phyloP scores from a whole-genome alignment of 495 filamentous ascomycete species.

The Lasiosphaeris hirsuta region DNA sequence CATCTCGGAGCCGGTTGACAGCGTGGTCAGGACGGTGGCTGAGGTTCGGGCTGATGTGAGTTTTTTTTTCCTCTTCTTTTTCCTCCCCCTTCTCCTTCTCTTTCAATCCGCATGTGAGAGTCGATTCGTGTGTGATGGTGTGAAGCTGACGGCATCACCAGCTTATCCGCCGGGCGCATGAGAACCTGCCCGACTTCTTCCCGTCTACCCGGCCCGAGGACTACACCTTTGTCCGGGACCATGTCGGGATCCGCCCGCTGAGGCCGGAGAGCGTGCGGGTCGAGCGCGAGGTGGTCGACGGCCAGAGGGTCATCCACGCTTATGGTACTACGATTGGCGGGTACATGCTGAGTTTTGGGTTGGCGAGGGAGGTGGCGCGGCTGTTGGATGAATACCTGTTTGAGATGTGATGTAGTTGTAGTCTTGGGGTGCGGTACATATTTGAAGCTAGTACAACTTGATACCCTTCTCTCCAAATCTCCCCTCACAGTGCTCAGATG shows the following conservation, averaged over 20 bases:
- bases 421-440: too few relatives aligned
- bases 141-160: constrained; percentile 1
- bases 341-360: constrained; percentile 17
- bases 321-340: constrained; percentile 14
- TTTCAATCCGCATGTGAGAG: too few relatives aligned
- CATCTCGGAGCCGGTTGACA: constrained; percentile 10
- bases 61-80: neutral
- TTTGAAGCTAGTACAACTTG: too few relatives aligned
- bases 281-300: constrained; percentile 10
- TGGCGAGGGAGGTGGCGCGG: constrained; percentile 4
- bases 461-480: too few relatives aligned
- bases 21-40: neutral
- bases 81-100: too few relatives aligned
- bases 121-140: too few relatives aligned
- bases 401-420: neutral
- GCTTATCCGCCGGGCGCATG: constrained; percentile 12
- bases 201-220: constrained; percentile 4
- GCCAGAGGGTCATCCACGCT: constrained; percentile 11
- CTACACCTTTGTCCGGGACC: constrained; percentile 10
- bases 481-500: too few relatives aligned
- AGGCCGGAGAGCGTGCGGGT: constrained; percentile 8
- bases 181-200: constrained; percentile 12
- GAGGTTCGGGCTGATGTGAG: constrained; percentile 11
- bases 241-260: constrained; percentile 15
- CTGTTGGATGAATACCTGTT: constrained; percentile 10